Percentiles rank a stretch among this genome's conserved stretches.
Conservation (phyloP, 345 rosid genomes). For the Excoecaria agallocha region DNA sequence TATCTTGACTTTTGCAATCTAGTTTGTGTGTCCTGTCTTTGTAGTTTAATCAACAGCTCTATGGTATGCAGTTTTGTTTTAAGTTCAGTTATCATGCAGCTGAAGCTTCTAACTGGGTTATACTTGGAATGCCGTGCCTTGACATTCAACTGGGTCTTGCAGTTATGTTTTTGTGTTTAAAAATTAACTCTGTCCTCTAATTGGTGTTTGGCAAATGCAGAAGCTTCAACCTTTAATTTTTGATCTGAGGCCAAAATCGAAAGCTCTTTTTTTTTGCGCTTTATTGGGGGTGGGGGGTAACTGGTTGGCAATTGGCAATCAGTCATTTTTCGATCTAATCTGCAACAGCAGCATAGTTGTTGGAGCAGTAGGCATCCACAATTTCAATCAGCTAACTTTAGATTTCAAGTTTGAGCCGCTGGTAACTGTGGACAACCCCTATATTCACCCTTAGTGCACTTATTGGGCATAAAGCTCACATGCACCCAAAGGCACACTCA, state of each 20-base stretch:
- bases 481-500: not conserved
- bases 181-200: not conserved
- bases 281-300: not conserved
- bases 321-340: not conserved
- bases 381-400: not conserved
- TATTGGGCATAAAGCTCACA: not conserved
- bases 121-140: too few species aligned
- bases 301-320: not conserved
- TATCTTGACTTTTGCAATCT: not conserved
- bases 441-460: not conserved
- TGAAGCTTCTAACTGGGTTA: constrained; percentile 1
- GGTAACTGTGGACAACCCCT: not conserved
- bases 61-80: not conserved
- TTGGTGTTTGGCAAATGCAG: not conserved
- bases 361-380: not conserved
- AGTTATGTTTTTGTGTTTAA: not conserved
- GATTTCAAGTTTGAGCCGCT: not conserved
- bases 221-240: not conserved
- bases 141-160: not conserved
- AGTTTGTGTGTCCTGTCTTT: not conserved
- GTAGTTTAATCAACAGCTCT: too few species aligned
- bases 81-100: not conserved
- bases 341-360: not conserved
- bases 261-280: not conserved
- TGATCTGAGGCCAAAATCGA: not conserved